Conservation (phyloP, 23 red algal species). For the Chondrus crispus region DNA sequence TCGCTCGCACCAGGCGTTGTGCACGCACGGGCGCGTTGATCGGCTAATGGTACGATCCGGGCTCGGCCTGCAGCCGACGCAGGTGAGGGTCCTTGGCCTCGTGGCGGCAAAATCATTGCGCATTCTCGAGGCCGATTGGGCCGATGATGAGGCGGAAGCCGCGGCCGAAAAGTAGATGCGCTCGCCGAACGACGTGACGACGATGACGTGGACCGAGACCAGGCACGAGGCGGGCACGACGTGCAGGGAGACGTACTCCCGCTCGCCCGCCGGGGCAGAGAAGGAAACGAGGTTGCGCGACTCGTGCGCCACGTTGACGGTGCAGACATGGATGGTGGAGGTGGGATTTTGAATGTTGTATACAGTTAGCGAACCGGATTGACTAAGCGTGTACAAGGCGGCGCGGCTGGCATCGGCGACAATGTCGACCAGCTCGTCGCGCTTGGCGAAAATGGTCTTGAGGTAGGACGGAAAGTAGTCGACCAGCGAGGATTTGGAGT, state of each 20-base stretch:
- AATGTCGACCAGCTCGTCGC: constrained; percentile 72
- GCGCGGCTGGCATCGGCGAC: constrained; percentile 39
- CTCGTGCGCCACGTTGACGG: constrained; percentile 45
- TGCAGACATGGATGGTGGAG: constrained; percentile 23
- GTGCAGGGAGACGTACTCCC: constrained; percentile 52
- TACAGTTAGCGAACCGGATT: constrained; percentile 47
- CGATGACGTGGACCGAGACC: constrained; percentile 49
- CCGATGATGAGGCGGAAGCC: background rate
- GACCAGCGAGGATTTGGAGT: constrained; percentile 32
- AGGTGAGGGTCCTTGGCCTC: constrained; percentile 36
- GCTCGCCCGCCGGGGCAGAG: constrained; percentile 34
- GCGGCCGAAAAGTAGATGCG: constrained; percentile 54
- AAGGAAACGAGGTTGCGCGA: constrained; percentile 24
- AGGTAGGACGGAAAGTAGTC: constrained; percentile 34
- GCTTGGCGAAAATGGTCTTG: constrained; percentile 38
- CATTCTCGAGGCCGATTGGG: background rate
- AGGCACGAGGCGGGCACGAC: constrained; percentile 21
- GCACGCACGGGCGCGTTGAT: constrained; percentile 35
- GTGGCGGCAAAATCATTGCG: background rate
- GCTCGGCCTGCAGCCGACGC: constrained; percentile 30
- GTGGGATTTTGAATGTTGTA: constrained; percentile 35
- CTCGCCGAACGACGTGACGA: constrained; percentile 74
- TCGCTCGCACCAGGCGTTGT: constrained; percentile 53
- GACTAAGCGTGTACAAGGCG: constrained; percentile 74
- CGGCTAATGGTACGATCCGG: constrained; percentile 28